These are phyloP conservation scores for Amauroascus verrucosus DNA, from an alignment of 2,329 filamentous ascomycete species.

Conservation along the genomic window DNA sequence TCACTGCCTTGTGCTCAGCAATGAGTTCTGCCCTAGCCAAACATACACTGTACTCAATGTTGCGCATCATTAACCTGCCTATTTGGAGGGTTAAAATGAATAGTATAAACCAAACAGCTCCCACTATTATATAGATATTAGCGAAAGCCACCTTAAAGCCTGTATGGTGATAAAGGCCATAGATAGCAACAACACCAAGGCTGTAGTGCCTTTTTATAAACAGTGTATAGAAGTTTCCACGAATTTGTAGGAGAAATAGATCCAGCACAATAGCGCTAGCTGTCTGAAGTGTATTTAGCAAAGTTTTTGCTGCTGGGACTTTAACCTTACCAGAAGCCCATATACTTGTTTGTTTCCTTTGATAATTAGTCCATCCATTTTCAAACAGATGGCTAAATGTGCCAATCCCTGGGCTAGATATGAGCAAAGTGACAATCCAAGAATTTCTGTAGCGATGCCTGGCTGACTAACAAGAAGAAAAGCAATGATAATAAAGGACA, in stretches of 20 bases:
- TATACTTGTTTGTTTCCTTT: conserved; percentile 3
- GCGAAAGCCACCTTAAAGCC: neutral
- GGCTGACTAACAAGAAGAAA: conserved; percentile 3
- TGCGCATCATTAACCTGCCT: neutral
- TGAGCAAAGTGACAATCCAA: conserved; percentile 16
- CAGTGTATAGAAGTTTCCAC: neutral
- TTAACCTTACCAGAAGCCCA: conserved; percentile 13
- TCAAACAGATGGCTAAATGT: conserved; percentile 15
- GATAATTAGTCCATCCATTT: neutral
- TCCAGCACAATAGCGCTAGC: neutral
- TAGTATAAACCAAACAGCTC: neutral
- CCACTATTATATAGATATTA: neutral
- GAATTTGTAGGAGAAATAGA: neutral
- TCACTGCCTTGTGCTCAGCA: neutral
- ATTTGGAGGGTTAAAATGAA: neutral
- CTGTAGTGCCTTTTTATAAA: neutral
- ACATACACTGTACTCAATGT: neutral
- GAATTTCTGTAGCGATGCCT: conserved; percentile 5
- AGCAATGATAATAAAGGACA: neutral
- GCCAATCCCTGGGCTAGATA: conserved; percentile 14
- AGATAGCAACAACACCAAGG: neutral
- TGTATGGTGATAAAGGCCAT: neutral
- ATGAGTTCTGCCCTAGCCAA: neutral
- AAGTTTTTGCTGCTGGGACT: neutral
- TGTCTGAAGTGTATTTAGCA: neutral